Conservation (phyloP, 106 monocot species). For the Acanthochlamys bracteata region DNA sequence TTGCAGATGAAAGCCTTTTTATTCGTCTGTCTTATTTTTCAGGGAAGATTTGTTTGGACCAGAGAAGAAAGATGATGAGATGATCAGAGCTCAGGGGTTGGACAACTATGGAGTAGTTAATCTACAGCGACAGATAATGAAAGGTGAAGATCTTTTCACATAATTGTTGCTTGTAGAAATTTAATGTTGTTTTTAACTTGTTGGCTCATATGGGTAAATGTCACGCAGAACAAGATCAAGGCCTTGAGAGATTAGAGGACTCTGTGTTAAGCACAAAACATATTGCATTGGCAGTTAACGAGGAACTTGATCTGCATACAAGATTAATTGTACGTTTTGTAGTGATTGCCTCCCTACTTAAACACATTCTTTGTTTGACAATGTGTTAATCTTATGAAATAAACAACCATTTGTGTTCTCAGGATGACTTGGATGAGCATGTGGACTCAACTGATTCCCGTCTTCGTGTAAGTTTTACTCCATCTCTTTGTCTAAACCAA, state of each 20-base stretch:
- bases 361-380: background rate
- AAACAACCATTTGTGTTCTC: background rate
- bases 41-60: slow-evolving; percentile 69
- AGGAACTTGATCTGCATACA: slow-evolving; percentile 77
- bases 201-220: slow-evolving; percentile 1
- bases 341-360: background rate
- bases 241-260: slow-evolving; percentile 70
- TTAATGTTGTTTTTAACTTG: background rate
- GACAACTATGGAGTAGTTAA: slow-evolving; percentile 67
- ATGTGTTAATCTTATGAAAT: background rate
- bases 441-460: slow-evolving; percentile 41
- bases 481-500: background rate
- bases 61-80: slow-evolving; percentile 43
- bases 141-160: slow-evolving; percentile 8
- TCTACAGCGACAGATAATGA: slow-evolving; percentile 65
- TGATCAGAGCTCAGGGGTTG: slow-evolving; percentile 46
- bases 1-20: background rate
- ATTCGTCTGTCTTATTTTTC: background rate
- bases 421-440: slow-evolving; percentile 52
- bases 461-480: slow-evolving; percentile 25
- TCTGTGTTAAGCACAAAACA: slow-evolving; percentile 87
- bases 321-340: slow-evolving; percentile 64
- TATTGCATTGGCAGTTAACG: slow-evolving; percentile 84
- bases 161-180: background rate
- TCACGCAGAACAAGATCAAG: slow-evolving; percentile 76